phyloP scores from a whole-genome alignment of 208 protist genomes.

The Crithidia brevicula region DNA sequence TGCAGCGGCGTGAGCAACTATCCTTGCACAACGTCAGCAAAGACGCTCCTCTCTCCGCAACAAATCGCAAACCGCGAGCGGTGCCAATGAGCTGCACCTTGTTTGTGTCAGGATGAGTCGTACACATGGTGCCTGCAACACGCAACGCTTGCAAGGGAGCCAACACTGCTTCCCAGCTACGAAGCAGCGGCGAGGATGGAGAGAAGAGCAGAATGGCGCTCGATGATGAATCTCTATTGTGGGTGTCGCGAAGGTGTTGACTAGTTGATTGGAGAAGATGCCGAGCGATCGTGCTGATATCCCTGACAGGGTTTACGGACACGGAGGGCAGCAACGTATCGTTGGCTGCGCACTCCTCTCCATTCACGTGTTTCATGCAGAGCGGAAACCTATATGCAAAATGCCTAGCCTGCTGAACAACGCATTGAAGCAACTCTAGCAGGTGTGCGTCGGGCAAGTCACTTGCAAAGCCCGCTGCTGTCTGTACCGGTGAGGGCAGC shows the following conservation, averaged over 20 bases:
- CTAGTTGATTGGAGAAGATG: slow-evolving; percentile 2
- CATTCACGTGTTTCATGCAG: too few relatives aligned
- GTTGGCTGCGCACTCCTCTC: not conserved
- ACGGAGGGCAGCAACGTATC: not conserved
- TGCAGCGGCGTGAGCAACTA: not conserved
- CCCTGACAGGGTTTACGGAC: not conserved
- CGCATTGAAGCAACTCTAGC: not conserved
- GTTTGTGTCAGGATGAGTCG: not conserved
- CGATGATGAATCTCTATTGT: not conserved
- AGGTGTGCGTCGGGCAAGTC: not conserved
- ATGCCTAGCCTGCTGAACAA: not conserved
- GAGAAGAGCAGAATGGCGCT: not conserved
- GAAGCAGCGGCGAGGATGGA: not conserved
- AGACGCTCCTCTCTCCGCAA: too few relatives aligned
- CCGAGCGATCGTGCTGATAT: slow-evolving; percentile 5
- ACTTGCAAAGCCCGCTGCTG: not conserved
- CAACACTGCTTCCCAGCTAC: slow-evolving; percentile 7
- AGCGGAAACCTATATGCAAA: not conserved
- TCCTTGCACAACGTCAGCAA: too few relatives aligned
- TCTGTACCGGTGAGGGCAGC: not conserved
- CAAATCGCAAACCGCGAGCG: not conserved
- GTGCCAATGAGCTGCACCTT: not conserved
- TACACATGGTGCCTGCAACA: not conserved
- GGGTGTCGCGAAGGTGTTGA: not conserved
- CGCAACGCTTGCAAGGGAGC: slow-evolving; percentile 15